Percentiles rank a stretch among this genome's conserved stretches.
Conservation (phyloP, 305 asterid species). For the Fraxinus dipetala region DNA sequence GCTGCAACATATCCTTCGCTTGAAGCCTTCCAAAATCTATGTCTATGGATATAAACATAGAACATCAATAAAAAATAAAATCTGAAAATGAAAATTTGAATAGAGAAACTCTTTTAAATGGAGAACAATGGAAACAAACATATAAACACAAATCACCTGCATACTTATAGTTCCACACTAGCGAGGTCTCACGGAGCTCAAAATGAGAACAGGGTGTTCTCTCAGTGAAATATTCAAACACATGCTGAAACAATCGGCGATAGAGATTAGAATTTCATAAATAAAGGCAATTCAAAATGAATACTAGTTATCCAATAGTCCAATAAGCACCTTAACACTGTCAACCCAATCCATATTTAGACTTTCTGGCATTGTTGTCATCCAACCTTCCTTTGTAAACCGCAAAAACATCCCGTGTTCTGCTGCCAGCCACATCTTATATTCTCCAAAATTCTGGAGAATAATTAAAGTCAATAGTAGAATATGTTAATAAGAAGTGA, state of each 20-base stretch:
- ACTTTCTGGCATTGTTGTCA: conserved; percentile 93
- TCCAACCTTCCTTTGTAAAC: conserved; percentile 66
- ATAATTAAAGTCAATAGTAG: conserved; percentile 26
- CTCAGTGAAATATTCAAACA: conserved; percentile 85
- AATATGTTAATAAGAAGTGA: conserved; percentile 24
- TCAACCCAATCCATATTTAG: conserved; percentile 95
- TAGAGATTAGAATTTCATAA: conserved; percentile 10
- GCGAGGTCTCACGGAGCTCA: conserved; percentile 85
- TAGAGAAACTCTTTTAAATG: neutral
- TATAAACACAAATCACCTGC: conserved; percentile 52
- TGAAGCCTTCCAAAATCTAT: conserved; percentile 91
- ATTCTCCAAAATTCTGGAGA: conserved; percentile 75
- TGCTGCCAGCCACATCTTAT: conserved; percentile 87
- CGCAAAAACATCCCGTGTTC: conserved; percentile 93
- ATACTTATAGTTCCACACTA: conserved; percentile 82
- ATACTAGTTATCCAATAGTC: neutral
- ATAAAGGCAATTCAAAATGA: neutral
- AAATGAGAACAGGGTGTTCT: conserved; percentile 90
- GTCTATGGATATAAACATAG: conserved; percentile 36
- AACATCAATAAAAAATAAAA: neutral
- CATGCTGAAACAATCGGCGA: conserved; percentile 53
- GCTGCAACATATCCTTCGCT: conserved; percentile 84
- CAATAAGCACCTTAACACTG: conserved; percentile 63
- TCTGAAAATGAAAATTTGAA: neutral
- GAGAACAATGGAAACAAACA: neutral